Conservation (phyloP, 169 alveolate species). For the Cryptosporidium parvum region DNA sequence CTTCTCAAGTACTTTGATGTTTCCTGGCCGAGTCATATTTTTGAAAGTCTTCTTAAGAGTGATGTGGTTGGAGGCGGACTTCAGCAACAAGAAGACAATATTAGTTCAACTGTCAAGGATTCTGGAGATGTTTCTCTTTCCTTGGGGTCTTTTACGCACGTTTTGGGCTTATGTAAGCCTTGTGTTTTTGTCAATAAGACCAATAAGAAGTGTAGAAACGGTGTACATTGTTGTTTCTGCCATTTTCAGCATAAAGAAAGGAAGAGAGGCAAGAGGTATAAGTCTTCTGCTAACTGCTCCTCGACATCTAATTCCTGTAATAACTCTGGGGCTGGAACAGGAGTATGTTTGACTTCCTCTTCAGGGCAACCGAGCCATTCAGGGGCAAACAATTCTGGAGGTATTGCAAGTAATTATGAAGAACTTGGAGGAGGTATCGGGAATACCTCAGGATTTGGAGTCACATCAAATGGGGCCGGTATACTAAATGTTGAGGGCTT, state of each 20-base stretch:
- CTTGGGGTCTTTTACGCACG: slow-evolving; percentile 81
- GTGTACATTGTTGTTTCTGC: slow-evolving; percentile 81
- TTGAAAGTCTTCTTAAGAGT: slow-evolving; percentile 25
- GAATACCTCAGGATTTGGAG: background rate
- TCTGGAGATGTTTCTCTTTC: slow-evolving; percentile 35
- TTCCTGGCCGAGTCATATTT: slow-evolving; percentile 41
- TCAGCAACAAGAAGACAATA: background rate
- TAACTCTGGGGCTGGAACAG: background rate
- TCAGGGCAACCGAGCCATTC: background rate
- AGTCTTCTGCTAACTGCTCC: background rate
- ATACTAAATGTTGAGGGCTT: background rate
- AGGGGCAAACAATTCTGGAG: background rate
- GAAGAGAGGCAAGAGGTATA: slow-evolving; percentile 67
- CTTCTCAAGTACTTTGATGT: slow-evolving; percentile 50
- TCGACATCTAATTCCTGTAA: background rate
- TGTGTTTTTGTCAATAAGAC: slow-evolving; percentile 84
- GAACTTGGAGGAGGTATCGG: background rate
- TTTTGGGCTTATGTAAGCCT: slow-evolving; percentile 84
- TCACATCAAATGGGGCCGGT: background rate
- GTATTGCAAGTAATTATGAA: background rate
- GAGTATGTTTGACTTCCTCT: background rate
- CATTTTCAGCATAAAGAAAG: slow-evolving; percentile 81
- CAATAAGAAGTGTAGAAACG: slow-evolving; percentile 82
- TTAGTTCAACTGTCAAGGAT: background rate
- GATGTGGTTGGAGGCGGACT: background rate